Evolutionary conservation across 805 yeast species (phyloP).

Genomic region (Sugiyamaella lignohabitans): DNA sequence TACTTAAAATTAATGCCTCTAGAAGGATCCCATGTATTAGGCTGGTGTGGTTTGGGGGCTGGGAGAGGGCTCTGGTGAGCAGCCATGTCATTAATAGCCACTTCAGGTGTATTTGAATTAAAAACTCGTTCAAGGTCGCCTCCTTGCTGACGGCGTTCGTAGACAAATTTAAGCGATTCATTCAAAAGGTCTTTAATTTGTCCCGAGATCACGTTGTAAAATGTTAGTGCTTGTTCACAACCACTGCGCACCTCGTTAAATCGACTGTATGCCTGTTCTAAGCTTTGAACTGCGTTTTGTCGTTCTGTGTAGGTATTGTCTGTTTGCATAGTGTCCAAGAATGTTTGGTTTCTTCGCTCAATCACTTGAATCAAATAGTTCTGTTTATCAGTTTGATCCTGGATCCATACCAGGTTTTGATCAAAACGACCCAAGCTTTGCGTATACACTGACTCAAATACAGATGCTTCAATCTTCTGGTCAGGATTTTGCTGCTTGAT

Average conservation of each 20-base stretch:
- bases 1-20: conserved; percentile 5
- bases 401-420: conserved; percentile 44
- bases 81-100: neutral
- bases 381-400: conserved; percentile 37
- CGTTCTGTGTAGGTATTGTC: conserved; percentile 35
- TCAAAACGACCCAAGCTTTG: conserved; percentile 38
- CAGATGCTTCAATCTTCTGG: conserved; percentile 12
- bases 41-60: neutral
- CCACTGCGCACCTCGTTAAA: conserved; percentile 53
- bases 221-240: conserved; percentile 60
- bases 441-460: conserved; percentile 25
- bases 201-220: conserved; percentile 56
- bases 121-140: conserved; percentile 33
- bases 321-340: conserved; percentile 19
- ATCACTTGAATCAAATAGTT: conserved; percentile 36
- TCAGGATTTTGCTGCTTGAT: conserved; percentile 15
- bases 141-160: conserved; percentile 46
- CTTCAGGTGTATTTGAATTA: neutral
- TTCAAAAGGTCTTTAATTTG: conserved; percentile 41
- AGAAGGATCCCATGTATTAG: conserved; percentile 7
- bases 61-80: neutral
- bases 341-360: conserved; percentile 22
- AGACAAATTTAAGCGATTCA: conserved; percentile 48
- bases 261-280: conserved; percentile 46
- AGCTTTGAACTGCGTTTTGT: conserved; percentile 43